Conservation (phyloP, 495 filamentous ascomycete genomes). For the Emericellopsis terricola region DNA sequence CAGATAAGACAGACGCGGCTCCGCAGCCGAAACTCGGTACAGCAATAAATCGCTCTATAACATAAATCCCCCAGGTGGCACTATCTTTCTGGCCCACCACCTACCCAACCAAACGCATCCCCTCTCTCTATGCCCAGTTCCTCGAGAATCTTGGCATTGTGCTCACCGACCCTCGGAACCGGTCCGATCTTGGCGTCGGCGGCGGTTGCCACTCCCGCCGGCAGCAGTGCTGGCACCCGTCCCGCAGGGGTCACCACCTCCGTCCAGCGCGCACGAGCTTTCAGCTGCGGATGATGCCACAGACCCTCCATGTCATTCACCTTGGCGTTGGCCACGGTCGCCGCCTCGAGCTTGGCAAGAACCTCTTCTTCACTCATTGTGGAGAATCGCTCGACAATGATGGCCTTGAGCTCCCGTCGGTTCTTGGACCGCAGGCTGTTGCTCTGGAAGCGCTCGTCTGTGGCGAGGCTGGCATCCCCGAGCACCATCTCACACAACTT, state of each 20-base stretch:
- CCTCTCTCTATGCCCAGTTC: conserved; percentile 12
- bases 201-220: conserved; percentile 9
- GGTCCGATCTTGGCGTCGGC: conserved; percentile 10
- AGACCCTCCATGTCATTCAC: conserved; percentile 31
- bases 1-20: too few species aligned
- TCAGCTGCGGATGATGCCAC: conserved; percentile 29
- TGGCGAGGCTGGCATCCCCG: conserved; percentile 9
- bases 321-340: conserved; percentile 29
- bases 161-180: conserved; percentile 22
- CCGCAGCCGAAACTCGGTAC: too few species aligned
- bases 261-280: conserved; percentile 25
- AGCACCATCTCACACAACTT: conserved; percentile 24
- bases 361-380: conserved; percentile 13
- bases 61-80: too few species aligned
- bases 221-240: conserved; percentile 21
- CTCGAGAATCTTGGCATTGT: conserved; percentile 19
- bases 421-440: conserved; percentile 18
- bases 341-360: conserved; percentile 13
- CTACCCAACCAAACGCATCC: too few species aligned
- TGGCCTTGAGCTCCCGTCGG: conserved; percentile 14
- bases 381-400: conserved; percentile 15
- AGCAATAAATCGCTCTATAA: too few species aligned
- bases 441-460: conserved; percentile 17
- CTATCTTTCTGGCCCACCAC: too few species aligned
- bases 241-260: conserved; percentile 24